Conservation (phyloP, 805 yeast genomes). For the Barnettozyma pratensis region DNA sequence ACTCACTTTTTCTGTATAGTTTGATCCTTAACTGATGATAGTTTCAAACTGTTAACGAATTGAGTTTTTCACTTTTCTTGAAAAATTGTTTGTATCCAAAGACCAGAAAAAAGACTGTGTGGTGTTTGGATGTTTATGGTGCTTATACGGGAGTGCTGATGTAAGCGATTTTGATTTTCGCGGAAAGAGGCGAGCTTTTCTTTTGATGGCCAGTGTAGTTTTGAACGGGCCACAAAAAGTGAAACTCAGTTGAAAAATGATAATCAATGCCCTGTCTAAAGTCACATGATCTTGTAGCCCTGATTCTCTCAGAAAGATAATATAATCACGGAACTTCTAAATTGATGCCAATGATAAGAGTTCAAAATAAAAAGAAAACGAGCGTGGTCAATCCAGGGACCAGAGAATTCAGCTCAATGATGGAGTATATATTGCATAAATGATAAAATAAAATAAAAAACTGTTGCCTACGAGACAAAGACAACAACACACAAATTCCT, state of each 20-base stretch:
- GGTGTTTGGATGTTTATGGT: constrained; percentile 15
- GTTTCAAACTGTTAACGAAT: constrained; percentile 1
- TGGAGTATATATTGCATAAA: too few species aligned
- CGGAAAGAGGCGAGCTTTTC: neutral
- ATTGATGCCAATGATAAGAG: neutral
- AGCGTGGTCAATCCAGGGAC: too few species aligned
- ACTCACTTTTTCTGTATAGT: constrained; percentile 25
- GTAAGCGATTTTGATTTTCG: neutral
- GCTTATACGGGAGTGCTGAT: neutral
- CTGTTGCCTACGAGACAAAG: neutral
- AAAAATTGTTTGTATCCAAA: constrained; percentile 20
- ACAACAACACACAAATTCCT: neutral
- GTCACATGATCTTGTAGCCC: constrained; percentile 1
- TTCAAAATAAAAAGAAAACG: neutral
- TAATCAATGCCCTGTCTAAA: neutral
- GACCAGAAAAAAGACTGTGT: neutral
- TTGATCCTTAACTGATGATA: constrained; percentile 22
- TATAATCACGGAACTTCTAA: too few species aligned
- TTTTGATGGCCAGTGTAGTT: neutral
- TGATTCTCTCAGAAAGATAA: neutral
- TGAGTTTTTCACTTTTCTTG: constrained; percentile 25
- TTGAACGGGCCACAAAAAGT: constrained; percentile 5
- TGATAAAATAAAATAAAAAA: neutral
- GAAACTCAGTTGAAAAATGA: neutral
- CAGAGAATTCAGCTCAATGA: too few species aligned